These are phyloP conservation scores for Patellifolia procumbens DNA, from an alignment of 179 eudicot genomes.

Conservation along the genomic window DNA sequence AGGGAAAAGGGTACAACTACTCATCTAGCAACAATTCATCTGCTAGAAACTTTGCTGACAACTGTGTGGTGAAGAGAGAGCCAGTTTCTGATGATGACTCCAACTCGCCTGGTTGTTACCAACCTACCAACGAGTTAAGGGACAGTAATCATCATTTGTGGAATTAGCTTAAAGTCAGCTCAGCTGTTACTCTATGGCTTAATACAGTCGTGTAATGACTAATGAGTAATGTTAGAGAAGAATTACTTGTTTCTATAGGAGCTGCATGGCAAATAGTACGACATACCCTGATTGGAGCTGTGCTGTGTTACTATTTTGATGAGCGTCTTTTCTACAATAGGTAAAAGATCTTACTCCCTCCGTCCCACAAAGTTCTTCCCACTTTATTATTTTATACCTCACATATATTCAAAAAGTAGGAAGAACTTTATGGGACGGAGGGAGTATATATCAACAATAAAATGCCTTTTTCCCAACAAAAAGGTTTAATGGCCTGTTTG, in stretches of 20 bases:
- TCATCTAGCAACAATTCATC: constrained; percentile 29
- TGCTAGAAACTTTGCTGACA: constrained; percentile 4
- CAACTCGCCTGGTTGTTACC: constrained; percentile 13
- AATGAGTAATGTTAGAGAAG: background rate
- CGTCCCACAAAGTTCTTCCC: no score
- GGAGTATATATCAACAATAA: no score
- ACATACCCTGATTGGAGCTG: no score
- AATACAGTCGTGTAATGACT: background rate
- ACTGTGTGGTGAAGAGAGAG: constrained; percentile 10
- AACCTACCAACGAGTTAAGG: background rate
- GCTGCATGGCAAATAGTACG: background rate
- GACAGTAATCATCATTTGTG: background rate
- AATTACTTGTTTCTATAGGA: background rate
- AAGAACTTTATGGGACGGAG: no score
- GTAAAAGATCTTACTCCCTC: no score
- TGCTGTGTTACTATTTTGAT: background rate
- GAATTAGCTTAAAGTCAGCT: background rate
- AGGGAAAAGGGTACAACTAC: constrained; percentile 18
- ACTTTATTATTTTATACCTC: no score
- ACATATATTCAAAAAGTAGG: no score
- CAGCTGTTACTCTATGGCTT: background rate
- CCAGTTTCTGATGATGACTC: constrained; percentile 20
- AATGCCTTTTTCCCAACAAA: no score
- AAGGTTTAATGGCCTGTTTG: no score
- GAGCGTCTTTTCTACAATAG: background rate